Percentiles rank a stretch among this genome's conserved stretches.
Conservation (phyloP, 2,329 filamentous ascomycete genomes). For the Corinectria fuckeliana region DNA sequence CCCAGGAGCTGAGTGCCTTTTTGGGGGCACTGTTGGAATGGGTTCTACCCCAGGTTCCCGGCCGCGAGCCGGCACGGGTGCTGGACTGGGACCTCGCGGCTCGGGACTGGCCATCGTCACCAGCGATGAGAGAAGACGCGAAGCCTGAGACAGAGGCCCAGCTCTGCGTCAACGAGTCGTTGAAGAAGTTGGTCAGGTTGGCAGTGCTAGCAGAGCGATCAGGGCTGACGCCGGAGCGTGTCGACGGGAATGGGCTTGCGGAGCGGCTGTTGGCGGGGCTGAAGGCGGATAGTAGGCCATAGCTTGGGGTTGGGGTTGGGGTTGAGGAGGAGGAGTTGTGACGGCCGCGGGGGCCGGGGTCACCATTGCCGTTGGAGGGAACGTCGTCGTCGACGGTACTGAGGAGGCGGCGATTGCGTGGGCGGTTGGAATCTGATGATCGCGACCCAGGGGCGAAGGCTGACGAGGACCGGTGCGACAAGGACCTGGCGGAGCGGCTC, state of each 20-base stretch:
- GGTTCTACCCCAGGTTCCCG: conserved; percentile 28
- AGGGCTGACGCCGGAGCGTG: conserved; percentile 42
- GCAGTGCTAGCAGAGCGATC: conserved; percentile 45
- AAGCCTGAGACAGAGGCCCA: conserved; percentile 64
- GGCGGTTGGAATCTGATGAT: conserved; percentile 51
- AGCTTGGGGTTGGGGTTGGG: conserved; percentile 43
- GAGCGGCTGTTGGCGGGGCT: conserved; percentile 51
- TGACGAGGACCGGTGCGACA: conserved; percentile 54
- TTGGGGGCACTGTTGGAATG: conserved; percentile 25
- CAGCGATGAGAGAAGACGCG: conserved; percentile 53
- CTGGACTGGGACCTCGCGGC: conserved; percentile 31
- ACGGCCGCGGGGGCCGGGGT: conserved; percentile 29
- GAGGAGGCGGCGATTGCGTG: conserved; percentile 57
- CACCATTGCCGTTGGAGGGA: conserved; percentile 29
- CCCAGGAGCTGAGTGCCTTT: conserved; percentile 49
- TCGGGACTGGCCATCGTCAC: conserved; percentile 30
- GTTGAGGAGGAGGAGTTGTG: conserved; percentile 28
- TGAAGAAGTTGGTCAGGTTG: conserved; percentile 51
- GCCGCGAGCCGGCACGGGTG: conserved; percentile 29
- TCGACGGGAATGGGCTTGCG: conserved; percentile 57
- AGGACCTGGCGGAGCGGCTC: conserved; percentile 38
- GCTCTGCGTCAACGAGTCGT: conserved; percentile 58
- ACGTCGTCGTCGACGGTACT: conserved; percentile 40
- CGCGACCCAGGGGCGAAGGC: conserved; percentile 50
- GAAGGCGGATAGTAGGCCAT: conserved; percentile 40